A percentile compares a stretch with the other conserved stretches of the same genome.
Evolutionary conservation across 192 early-diverging fungal genomes (phyloP).

Genomic region (Coemansia brasiliensis): DNA sequence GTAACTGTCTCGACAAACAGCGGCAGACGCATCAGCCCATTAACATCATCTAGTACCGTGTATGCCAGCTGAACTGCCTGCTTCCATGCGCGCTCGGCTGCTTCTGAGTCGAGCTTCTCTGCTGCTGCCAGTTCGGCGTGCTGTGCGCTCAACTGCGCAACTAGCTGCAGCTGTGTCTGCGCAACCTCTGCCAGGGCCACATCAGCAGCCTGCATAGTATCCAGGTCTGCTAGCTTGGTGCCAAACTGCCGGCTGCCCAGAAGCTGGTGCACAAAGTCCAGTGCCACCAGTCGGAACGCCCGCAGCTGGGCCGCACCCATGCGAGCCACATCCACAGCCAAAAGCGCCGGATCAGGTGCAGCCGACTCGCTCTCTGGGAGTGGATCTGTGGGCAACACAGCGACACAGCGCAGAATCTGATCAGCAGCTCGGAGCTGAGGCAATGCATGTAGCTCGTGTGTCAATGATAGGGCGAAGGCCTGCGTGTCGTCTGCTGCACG

Average conservation of each 20-base stretch:
- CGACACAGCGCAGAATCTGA: conserved; percentile 59
- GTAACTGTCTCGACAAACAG: conserved; percentile 74
- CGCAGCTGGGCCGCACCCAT: conserved; percentile 35
- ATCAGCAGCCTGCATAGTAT: conserved; percentile 6
- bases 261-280: conserved; percentile 51
- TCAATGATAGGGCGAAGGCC: conserved; percentile 75
- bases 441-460: conserved; percentile 64
- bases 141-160: conserved; percentile 23
- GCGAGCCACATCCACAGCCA: conserved; percentile 20
- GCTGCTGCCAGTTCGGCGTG: conserved; percentile 12
- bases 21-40: conserved; percentile 70
- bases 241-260: conserved; percentile 39
- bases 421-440: conserved; percentile 69
- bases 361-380: not conserved
- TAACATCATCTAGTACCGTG: conserved; percentile 71
- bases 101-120: conserved; percentile 11
- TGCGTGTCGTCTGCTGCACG: conserved; percentile 64
- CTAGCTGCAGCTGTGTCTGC: conserved; percentile 22
- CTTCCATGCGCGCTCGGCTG: conserved; percentile 33
- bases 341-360: conserved; percentile 1
- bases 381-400: conserved; percentile 57
- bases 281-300: conserved; percentile 40
- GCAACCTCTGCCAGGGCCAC: conserved; percentile 11
- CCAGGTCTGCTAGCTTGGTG: conserved; percentile 1
- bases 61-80: conserved; percentile 62